Evolutionary conservation across 139 green algal genomes (phyloP).

Genomic region (Trebouxia sp.): DNA sequence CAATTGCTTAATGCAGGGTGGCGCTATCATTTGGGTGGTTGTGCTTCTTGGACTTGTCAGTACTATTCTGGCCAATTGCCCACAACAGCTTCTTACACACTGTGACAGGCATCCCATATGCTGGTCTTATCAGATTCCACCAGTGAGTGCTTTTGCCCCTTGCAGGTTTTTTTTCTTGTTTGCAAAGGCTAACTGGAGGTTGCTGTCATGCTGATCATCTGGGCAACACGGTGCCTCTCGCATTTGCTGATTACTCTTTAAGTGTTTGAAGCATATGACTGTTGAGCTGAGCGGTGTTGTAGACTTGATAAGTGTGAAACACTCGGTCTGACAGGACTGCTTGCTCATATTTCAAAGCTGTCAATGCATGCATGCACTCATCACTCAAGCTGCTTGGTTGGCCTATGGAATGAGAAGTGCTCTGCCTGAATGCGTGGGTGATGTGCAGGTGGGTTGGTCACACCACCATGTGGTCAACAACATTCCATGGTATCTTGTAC

Average conservation of each 20-base stretch:
- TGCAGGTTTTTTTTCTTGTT: not conserved
- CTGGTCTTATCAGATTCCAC: constrained; percentile 44
- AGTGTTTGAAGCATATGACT: too few relatives aligned
- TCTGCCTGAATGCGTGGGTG: not conserved
- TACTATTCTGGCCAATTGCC: constrained; percentile 49
- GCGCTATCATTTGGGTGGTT: constrained; percentile 35
- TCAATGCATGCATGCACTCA: too few relatives aligned
- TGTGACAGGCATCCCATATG: constrained; percentile 30
- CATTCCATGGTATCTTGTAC: constrained; percentile 35
- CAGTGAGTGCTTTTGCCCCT: not conserved
- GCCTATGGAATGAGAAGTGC: too few relatives aligned
- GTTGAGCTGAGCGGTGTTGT: too few relatives aligned
- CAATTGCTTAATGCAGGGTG: not conserved
- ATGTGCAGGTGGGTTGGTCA: constrained; percentile 49
- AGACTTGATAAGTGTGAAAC: too few relatives aligned
- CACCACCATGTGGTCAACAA: constrained; percentile 39
- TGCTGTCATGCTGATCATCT: too few relatives aligned
- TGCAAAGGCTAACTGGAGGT: not conserved
- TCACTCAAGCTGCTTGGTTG: not conserved
- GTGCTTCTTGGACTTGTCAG: constrained; percentile 30
- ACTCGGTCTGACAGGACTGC: too few relatives aligned
- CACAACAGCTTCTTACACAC: constrained; percentile 42
- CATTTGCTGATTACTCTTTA: too few relatives aligned
- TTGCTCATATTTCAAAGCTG: too few relatives aligned
- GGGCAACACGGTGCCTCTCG: too few relatives aligned